Evolutionary conservation across 2,329 filamentous ascomycete species (phyloP).

Genomic region (Apiospora phragmitis): DNA sequence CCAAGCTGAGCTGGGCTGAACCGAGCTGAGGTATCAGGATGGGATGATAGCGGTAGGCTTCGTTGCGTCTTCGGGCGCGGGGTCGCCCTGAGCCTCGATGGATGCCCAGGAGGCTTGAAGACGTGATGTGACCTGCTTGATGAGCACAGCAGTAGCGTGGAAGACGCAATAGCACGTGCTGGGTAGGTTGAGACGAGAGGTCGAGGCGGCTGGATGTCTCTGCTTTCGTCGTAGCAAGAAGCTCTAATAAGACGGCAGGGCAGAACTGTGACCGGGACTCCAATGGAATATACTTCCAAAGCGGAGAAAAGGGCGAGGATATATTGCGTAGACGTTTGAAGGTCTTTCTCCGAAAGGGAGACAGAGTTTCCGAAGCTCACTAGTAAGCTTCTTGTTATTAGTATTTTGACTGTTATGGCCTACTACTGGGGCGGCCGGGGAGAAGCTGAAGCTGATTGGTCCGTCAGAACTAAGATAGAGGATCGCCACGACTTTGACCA

Average conservation of each 20-base stretch:
- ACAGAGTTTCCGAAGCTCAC: not conserved
- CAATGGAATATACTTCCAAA: not conserved
- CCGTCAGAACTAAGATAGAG: not conserved
- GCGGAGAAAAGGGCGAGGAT: not conserved
- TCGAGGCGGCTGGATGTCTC: not conserved
- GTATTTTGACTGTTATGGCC: not conserved
- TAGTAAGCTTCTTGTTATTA: slow-evolving; percentile 5
- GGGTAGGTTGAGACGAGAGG: not conserved
- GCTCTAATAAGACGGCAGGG: not conserved
- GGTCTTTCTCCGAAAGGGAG: not conserved
- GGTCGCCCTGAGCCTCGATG: not conserved
- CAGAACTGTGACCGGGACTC: not conserved
- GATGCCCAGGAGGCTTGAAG: not conserved
- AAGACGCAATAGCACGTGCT: slow-evolving; percentile 18
- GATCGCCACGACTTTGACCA: not conserved
- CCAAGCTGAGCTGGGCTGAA: not conserved
- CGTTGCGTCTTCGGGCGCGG: slow-evolving; percentile 1
- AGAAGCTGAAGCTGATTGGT: slow-evolving; percentile 14
- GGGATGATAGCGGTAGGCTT: not conserved
- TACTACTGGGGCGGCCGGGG: not conserved
- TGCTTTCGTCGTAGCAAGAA: not conserved
- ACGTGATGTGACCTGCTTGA: not conserved
- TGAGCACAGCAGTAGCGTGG: not conserved
- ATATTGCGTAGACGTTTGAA: not conserved
- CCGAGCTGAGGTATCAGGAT: not conserved